phyloP scores from a whole-genome alignment of 2,329 filamentous ascomycete species.

The Diaporthe destruens region DNA sequence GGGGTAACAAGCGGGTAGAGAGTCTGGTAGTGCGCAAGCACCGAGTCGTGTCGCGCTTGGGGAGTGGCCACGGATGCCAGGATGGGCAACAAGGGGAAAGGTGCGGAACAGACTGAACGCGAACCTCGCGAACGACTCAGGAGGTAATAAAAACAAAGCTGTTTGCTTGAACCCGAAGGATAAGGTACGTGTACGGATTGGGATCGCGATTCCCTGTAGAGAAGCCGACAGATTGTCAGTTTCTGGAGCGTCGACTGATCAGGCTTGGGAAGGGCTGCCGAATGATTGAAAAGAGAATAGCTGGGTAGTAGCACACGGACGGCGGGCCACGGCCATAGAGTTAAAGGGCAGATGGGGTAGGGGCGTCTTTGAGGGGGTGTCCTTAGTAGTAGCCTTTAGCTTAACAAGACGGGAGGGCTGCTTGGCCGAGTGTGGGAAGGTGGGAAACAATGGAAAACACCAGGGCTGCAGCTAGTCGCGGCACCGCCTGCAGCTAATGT shows the following conservation, averaged over 20 bases:
- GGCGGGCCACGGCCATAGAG: conserved; percentile 56
- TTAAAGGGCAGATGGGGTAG: conserved; percentile 51
- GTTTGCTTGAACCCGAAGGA: conserved; percentile 44
- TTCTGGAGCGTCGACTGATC: conserved; percentile 56
- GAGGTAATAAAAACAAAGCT: conserved; percentile 40
- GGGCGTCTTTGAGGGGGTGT: conserved; percentile 44
- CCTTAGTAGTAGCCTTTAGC: conserved; percentile 24
- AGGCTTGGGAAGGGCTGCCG: conserved; percentile 61
- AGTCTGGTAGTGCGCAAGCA: neutral
- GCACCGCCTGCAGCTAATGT: conserved; percentile 46
- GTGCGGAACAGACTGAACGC: conserved; percentile 26
- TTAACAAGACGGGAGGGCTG: conserved; percentile 41
- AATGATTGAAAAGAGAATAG: conserved; percentile 65
- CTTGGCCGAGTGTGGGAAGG: conserved; percentile 48
- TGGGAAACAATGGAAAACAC: conserved; percentile 42
- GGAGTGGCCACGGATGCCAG: conserved; percentile 30
- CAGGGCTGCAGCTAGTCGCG: conserved; percentile 40
- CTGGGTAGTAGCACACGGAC: conserved; percentile 62
- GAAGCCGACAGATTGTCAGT: conserved; percentile 56
- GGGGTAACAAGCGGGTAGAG: conserved; percentile 44
- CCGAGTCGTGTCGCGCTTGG: conserved; percentile 47
- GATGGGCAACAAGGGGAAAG: neutral
- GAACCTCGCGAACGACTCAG: conserved; percentile 35
- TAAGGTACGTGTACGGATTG: conserved; percentile 52
- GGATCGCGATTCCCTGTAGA: conserved; percentile 55